Percentiles rank a stretch among this genome's conserved stretches.
These are phyloP conservation scores for Immersiella caudata DNA, from an alignment of 495 filamentous ascomycete species.

Conservation along the genomic window DNA sequence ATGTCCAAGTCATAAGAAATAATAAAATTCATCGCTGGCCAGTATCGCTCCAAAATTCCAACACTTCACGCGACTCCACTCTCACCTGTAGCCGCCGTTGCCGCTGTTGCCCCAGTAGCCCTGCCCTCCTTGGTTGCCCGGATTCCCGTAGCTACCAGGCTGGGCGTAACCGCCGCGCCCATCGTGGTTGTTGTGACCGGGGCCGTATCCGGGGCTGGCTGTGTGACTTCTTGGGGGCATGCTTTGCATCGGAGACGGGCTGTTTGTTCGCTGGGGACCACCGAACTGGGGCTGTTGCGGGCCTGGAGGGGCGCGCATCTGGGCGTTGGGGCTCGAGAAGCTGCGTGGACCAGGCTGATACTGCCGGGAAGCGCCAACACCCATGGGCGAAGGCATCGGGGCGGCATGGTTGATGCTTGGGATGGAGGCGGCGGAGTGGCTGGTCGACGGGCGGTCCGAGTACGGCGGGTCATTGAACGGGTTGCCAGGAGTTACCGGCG, in stretches of 20 bases:
- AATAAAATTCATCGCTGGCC: slow-evolving; percentile 1
- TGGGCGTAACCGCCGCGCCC: not conserved
- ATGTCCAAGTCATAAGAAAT: not conserved
- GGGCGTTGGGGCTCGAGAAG: slow-evolving; percentile 36
- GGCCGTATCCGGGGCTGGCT: slow-evolving; percentile 26
- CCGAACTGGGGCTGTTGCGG: slow-evolving; percentile 30
- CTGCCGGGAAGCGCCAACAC: slow-evolving; percentile 19
- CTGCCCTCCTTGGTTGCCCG: not conserved
- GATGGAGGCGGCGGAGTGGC: slow-evolving; percentile 19
- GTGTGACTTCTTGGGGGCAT: slow-evolving; percentile 41
- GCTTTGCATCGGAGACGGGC: slow-evolving; percentile 30
- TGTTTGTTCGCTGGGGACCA: slow-evolving; percentile 24
- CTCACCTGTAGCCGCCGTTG: slow-evolving; percentile 19
- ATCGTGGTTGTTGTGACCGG: not conserved
- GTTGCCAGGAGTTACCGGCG: slow-evolving; percentile 16
- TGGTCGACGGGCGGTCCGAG: slow-evolving; percentile 17
- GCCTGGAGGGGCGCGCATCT: slow-evolving; percentile 36
- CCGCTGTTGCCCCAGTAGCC: slow-evolving; percentile 17
- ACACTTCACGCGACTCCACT: not conserved
- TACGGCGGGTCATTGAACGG: slow-evolving; percentile 19
- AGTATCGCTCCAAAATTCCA: slow-evolving; percentile 1
- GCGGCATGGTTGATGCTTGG: slow-evolving; percentile 17
- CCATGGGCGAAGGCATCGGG: slow-evolving; percentile 20
- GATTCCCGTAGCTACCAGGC: not conserved
- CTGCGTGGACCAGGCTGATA: slow-evolving; percentile 33